phyloP scores from a whole-genome alignment of 176 grass and related monocot genomes.

The Raddia guianensis region DNA sequence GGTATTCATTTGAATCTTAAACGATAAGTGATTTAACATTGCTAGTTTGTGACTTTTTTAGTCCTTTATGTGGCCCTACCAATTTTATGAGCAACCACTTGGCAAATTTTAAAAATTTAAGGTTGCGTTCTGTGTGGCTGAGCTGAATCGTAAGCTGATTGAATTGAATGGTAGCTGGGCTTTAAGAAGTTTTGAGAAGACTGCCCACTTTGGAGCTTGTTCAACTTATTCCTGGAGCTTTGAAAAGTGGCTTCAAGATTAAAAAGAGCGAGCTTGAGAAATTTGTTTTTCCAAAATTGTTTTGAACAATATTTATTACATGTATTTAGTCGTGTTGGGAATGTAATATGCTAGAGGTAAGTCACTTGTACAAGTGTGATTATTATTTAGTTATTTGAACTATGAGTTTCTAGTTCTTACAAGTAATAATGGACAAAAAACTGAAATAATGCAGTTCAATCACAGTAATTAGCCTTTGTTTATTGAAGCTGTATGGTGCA shows the following conservation, averaged over 20 bases:
- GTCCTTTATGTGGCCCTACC: background rate
- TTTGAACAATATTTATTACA: too few species aligned
- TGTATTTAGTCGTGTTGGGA: background rate
- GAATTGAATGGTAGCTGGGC: too few species aligned
- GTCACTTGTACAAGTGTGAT: background rate
- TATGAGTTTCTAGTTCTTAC: conserved; percentile 8
- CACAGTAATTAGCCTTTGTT: background rate
- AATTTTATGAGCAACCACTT: background rate
- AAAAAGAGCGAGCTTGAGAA: too few species aligned
- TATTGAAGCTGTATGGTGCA: background rate
- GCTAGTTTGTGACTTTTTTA: background rate
- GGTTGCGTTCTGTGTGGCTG: too few species aligned
- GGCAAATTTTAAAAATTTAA: too few species aligned
- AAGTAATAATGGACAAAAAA: background rate
- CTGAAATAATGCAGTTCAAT: background rate
- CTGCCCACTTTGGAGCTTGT: too few species aligned
- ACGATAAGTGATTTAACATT: background rate
- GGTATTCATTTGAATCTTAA: background rate
- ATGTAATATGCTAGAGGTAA: conserved; percentile 19
- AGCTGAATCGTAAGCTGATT: too few species aligned
- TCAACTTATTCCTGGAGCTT: too few species aligned
- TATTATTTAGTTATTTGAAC: background rate
- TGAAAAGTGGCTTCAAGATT: too few species aligned
- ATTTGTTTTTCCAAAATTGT: too few species aligned
- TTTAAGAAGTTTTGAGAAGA: too few species aligned